A percentile compares a stretch with the other conserved stretches of the same genome.
Conservation (phyloP, 495 filamentous ascomycete species). For the Penicillium lagena region DNA sequence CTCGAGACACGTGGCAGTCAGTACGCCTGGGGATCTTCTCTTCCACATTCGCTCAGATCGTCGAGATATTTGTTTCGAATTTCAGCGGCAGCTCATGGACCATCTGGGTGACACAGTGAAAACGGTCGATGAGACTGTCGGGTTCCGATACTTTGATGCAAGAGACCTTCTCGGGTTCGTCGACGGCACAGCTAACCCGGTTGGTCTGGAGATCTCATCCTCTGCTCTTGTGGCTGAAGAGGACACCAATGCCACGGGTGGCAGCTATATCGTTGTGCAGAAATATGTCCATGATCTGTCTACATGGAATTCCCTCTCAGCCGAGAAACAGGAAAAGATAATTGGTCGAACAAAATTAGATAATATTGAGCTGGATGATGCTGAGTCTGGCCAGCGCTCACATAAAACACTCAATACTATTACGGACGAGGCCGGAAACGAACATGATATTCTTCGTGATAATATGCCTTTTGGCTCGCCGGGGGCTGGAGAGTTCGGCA, state of each 20-base stretch:
- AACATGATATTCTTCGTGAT: conserved; percentile 49
- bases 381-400: conserved; percentile 37
- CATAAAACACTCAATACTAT: conserved; percentile 52
- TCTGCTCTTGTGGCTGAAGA: conserved; percentile 42
- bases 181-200: conserved; percentile 53
- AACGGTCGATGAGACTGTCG: conserved; percentile 45
- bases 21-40: conserved; percentile 48
- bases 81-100: conserved; percentile 47
- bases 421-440: conserved; percentile 43
- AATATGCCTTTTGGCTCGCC: conserved; percentile 57
- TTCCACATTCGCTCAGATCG: conserved; percentile 54
- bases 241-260: conserved; percentile 26
- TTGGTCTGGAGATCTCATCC: conserved; percentile 36
- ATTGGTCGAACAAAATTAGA: conserved; percentile 52
- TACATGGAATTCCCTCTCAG: conserved; percentile 36
- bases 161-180: conserved; percentile 55
- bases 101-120: conserved; percentile 37
- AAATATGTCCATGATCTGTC: conserved; percentile 51
- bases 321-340: conserved; percentile 48
- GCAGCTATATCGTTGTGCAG: conserved; percentile 53
- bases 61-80: conserved; percentile 52
- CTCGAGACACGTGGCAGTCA: conserved; percentile 36
- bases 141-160: conserved; percentile 54
- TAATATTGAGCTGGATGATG: conserved; percentile 50
- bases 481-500: conserved; percentile 46